These are phyloP conservation scores for Fraxinus floribunda DNA, from an alignment of 305 asterid genomes.

Conservation along the genomic window DNA sequence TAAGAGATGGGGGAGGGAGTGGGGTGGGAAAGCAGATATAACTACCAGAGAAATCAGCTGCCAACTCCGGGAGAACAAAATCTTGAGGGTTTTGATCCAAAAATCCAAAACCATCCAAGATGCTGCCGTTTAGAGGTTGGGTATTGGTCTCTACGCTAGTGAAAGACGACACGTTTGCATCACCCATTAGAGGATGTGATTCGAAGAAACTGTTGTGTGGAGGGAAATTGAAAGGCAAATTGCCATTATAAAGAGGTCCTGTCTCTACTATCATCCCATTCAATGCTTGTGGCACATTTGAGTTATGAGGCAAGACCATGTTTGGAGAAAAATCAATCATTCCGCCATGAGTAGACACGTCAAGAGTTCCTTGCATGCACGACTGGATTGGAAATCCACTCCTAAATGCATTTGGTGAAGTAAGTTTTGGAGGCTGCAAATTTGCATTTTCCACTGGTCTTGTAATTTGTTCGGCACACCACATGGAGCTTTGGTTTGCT, in stretches of 20 bases:
- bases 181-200: constrained; percentile 57
- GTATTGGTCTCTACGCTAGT: constrained; percentile 69
- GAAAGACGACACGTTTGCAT: constrained; percentile 66
- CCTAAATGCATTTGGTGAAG: constrained; percentile 38
- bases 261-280: constrained; percentile 35
- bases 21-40: constrained; percentile 36
- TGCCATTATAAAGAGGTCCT: constrained; percentile 32
- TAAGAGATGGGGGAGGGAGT: background rate
- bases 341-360: constrained; percentile 29
- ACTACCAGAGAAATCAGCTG: constrained; percentile 53
- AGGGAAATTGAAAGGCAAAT: constrained; percentile 28
- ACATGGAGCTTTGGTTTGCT: constrained; percentile 59
- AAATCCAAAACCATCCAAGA: constrained; percentile 68
- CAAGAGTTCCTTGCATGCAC: constrained; percentile 29
- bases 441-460: constrained; percentile 46
- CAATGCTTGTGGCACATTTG: constrained; percentile 27
- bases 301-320: constrained; percentile 35
- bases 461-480: constrained; percentile 44
- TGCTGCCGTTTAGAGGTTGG: constrained; percentile 54
- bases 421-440: constrained; percentile 38
- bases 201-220: constrained; percentile 43
- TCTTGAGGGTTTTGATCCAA: constrained; percentile 53
- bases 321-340: constrained; percentile 32
- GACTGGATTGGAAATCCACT: constrained; percentile 48
- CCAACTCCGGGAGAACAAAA: constrained; percentile 56